Evolutionary conservation across 1,284 basidiomycete genomes (phyloP), one percentile per base, ranked within the genome.

Genomic region (Cutaneotrichosporon spelunceum): DNA sequence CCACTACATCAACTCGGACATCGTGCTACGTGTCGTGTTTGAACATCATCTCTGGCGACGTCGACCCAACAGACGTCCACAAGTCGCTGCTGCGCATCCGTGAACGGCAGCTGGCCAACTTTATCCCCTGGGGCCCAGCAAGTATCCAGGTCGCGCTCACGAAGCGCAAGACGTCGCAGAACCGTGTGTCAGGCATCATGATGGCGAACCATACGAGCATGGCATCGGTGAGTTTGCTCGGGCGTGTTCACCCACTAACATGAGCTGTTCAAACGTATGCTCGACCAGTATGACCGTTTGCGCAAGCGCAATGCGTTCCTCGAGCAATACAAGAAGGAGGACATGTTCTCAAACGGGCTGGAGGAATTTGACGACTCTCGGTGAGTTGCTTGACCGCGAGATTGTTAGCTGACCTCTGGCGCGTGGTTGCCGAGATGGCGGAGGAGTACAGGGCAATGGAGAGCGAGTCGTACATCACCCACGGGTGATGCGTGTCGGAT

Each of bases 41-140:
- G 68, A 98, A 99, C 80, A 97, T 99, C 75, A 99, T 99, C 66
- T 93, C 96, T 75, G 94, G 95, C 39, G 95, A 99, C 69, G 92
- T 99, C 9, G 95, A 99, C 75, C 94, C 96, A 6, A 94, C 93
- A 21, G 96, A 99, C 77, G 96, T 96, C 70, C 96, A 99, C 78
- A 96, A 99, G 86, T 96, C 93, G 16, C 82, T 99, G 34, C 84
- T 99, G 26, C 88, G 96, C 10, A 99, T 99, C 70, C 87, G 96
- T 34, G 96, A 99, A 80, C 86, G 95, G 33, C 92, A 98, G 73
- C 83, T 99, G 16, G 95, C 96, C 8, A 96, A 90, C 76, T 99
- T 99, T 78, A 98, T 99, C 65, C 95, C 96, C 2, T 99, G 96
- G 96, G 96, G 96, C 4, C 96, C 96, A 1, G 95, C 95, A 1